phyloP scores from a whole-genome alignment of 2,329 filamentous ascomycete species.

The Neonectria hederae region DNA sequence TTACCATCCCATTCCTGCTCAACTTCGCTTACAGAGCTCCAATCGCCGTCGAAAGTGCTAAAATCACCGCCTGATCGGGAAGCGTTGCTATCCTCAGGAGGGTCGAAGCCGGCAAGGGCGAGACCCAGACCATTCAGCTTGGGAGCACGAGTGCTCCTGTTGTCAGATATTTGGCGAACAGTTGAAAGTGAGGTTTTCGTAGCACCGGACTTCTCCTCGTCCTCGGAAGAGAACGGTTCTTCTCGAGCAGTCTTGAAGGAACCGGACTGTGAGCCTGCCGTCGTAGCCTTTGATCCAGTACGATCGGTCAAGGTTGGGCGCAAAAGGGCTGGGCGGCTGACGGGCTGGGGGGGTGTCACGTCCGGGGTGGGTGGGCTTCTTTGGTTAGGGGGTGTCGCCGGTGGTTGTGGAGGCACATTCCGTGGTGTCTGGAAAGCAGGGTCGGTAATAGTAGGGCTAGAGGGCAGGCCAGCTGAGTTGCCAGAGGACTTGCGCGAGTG shows the following conservation, averaged over 20 bases:
- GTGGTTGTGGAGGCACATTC: constrained; percentile 51
- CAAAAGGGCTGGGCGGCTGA: constrained; percentile 54
- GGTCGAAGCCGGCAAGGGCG: constrained; percentile 54
- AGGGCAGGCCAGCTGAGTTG: constrained; percentile 55
- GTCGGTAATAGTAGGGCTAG: constrained; percentile 53
- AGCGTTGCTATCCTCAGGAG: constrained; percentile 52
- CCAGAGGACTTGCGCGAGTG: constrained; percentile 68
- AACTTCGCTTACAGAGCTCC: constrained; percentile 59
- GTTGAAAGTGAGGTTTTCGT: constrained; percentile 56
- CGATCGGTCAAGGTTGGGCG: constrained; percentile 61
- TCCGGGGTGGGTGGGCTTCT: constrained; percentile 79
- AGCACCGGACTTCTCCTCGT: constrained; percentile 58
- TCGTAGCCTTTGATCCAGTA: constrained; percentile 62
- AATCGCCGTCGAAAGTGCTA: constrained; percentile 67
- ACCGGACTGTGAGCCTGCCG: constrained; percentile 69
- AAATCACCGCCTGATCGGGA: constrained; percentile 60
- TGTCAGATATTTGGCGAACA: constrained; percentile 51
- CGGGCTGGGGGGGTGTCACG: constrained; percentile 72
- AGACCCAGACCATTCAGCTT: constrained; percentile 52
- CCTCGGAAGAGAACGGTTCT: constrained; percentile 69
- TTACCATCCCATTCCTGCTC: constrained; percentile 66
- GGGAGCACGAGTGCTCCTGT: constrained; percentile 22
- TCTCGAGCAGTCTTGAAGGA: constrained; percentile 79
- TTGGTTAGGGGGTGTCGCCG: constrained; percentile 71
- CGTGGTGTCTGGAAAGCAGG: constrained; percentile 52